These are phyloP conservation scores for Dimocarpus longan DNA, from an alignment of 345 rosid genomes.

Conservation along the genomic window DNA sequence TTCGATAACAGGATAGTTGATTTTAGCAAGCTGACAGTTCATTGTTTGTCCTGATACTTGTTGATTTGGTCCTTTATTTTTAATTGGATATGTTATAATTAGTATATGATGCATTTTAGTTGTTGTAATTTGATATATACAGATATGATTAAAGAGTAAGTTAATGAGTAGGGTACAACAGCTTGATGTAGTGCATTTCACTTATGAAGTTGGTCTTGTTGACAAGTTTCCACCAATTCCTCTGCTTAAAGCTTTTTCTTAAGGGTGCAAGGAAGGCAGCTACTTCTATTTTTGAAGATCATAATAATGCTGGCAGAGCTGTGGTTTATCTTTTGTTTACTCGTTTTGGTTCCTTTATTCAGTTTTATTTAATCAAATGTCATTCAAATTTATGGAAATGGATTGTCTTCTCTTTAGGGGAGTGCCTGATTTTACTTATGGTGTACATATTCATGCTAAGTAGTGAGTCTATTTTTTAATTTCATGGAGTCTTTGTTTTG, in stretches of 20 bases:
- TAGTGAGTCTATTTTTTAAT: too few relatives aligned
- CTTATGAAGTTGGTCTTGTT: conserved; percentile 89
- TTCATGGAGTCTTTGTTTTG: not conserved
- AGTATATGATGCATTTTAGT: conserved; percentile 7
- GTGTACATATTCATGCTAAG: not conserved
- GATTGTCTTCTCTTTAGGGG: conserved; percentile 13
- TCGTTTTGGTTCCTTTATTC: not conserved
- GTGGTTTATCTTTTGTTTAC: conserved; percentile 50
- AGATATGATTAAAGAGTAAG: conserved; percentile 76
- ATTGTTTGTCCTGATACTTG: not conserved
- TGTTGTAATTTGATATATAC: conserved; percentile 24
- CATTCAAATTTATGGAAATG: not conserved
- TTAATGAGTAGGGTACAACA: conserved; percentile 88
- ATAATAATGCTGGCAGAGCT: conserved; percentile 80
- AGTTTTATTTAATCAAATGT: not conserved
- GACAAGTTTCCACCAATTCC: conserved; percentile 87
- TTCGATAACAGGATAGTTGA: not conserved
- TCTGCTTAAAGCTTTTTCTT: conserved; percentile 78
- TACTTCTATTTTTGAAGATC: conserved; percentile 76
- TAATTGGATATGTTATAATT: not conserved
- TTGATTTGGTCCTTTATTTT: not conserved
- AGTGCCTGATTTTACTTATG: conserved; percentile 7
- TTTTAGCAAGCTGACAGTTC: not conserved
- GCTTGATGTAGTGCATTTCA: conserved; percentile 98
- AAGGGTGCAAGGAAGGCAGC: conserved; percentile 97